Evolutionary conservation across 371 early-diverging fungal genomes (phyloP).

Genomic region (Actinomortierella wolfii): DNA sequence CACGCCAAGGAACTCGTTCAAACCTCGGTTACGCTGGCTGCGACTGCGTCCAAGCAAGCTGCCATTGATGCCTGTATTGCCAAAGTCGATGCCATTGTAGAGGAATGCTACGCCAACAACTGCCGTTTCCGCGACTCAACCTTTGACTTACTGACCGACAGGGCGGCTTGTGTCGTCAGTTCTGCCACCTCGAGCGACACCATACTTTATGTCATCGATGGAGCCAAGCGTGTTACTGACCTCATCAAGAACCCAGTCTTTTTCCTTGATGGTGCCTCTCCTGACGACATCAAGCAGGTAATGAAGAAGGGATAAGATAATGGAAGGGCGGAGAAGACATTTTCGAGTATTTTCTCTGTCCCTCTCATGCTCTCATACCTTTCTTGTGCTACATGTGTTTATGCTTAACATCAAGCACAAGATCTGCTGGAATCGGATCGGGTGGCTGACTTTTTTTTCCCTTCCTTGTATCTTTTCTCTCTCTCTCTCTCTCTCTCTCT

Average conservation of each 20-base stretch:
- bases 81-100: conserved; percentile 44
- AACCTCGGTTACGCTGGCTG: conserved; percentile 27
- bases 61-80: conserved; percentile 29
- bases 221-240: conserved; percentile 29
- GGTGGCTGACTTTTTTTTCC: no score
- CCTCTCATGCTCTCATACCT: no score
- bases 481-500: neutral
- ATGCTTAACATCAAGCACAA: no score
- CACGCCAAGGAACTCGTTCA: conserved; percentile 31
- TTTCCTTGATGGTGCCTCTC: conserved; percentile 36
- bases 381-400: no score
- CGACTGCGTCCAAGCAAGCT: conserved; percentile 32
- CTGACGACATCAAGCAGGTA: conserved; percentile 45
- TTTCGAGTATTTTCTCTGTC: no score
- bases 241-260: conserved; percentile 38
- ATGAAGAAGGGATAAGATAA: no score
- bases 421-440: no score
- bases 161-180: conserved; percentile 26
- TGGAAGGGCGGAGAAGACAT: no score
- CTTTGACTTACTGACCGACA: conserved; percentile 36
- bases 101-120: conserved; percentile 35
- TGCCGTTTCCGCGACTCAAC: conserved; percentile 38
- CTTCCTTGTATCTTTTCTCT: no score
- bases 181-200: conserved; percentile 19
- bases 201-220: conserved; percentile 10